Evolutionary conservation across 306 rosid species (phyloP).

Genomic region (Mucuna pruriens): DNA sequence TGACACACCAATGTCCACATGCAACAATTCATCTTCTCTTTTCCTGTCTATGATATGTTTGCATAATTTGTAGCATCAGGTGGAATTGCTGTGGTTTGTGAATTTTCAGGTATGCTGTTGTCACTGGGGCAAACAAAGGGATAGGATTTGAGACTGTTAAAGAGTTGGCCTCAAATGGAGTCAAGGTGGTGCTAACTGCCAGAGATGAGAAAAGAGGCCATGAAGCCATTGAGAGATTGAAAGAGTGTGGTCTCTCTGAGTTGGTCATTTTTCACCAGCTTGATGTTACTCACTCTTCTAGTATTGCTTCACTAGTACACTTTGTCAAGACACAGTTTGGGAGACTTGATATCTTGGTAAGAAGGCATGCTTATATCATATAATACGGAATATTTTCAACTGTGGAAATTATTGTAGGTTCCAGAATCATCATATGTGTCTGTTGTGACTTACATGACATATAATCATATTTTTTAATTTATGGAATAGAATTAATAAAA

Average conservation of each 20-base stretch:
- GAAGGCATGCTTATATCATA: background rate
- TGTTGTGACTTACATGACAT: no score
- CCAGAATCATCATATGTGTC: background rate
- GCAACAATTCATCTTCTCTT: background rate
- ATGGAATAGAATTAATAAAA: background rate
- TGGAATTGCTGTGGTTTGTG: constrained; percentile 5
- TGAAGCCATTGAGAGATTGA: constrained; percentile 44
- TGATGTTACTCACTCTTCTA: constrained; percentile 42
- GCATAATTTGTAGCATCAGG: background rate
- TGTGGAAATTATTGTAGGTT: background rate
- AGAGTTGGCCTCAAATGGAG: constrained; percentile 45
- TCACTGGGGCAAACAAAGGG: constrained; percentile 52
- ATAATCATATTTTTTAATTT: no score
- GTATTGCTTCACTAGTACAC: constrained; percentile 45
- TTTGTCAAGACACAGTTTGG: constrained; percentile 46
- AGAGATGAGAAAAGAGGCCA: constrained; percentile 45
- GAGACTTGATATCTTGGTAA: constrained; percentile 55
- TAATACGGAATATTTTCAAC: constrained; percentile 7
- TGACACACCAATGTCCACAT: background rate
- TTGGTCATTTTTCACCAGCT: constrained; percentile 45
- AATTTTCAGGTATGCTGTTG: constrained; percentile 47
- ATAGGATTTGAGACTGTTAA: constrained; percentile 48
- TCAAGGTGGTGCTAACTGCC: constrained; percentile 45
- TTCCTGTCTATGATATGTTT: background rate
- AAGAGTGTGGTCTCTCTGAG: constrained; percentile 31